Conservation (phyloP, 805 yeast species). For the Schizosaccharomyces japonicus region DNA sequence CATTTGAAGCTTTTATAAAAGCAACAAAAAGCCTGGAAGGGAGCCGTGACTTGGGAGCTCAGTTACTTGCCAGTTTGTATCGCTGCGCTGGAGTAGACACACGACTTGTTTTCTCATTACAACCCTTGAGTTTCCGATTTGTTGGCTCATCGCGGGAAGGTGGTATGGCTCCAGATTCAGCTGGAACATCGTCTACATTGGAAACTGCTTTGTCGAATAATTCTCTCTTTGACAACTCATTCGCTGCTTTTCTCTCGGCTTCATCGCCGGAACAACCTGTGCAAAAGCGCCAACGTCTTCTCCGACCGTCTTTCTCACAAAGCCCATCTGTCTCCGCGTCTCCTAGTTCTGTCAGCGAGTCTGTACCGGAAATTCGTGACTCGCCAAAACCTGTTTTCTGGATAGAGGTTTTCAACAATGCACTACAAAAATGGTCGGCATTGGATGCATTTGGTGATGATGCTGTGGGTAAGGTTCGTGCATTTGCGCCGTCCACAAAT, state of each 20-base stretch:
- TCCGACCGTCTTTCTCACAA: not conserved
- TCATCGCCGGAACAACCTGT: not conserved
- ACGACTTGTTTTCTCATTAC: conserved; percentile 58
- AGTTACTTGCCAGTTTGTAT: conserved; percentile 59
- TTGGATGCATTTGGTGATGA: conserved; percentile 38
- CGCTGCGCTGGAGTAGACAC: conserved; percentile 49
- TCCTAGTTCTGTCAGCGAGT: not conserved
- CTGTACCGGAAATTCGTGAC: conserved; percentile 6
- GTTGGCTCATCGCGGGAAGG: conserved; percentile 16
- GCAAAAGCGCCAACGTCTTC: not conserved
- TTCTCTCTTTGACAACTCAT: not conserved
- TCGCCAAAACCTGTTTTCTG: conserved; percentile 50
- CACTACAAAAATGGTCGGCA: conserved; percentile 52
- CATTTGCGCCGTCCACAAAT: conserved; percentile 46
- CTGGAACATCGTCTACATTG: too few relatives aligned
- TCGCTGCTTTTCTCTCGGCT: not conserved
- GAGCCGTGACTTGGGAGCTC: conserved; percentile 55
- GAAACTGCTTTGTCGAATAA: not conserved
- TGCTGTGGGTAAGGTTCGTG: conserved; percentile 24
- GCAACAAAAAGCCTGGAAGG: conserved; percentile 21
- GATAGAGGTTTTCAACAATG: conserved; percentile 82
- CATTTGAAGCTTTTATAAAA: conserved; percentile 6
- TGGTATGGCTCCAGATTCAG: not conserved
- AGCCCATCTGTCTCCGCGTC: not conserved
- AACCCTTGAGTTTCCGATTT: conserved; percentile 53